Evolutionary conservation across 345 rosid genomes (phyloP), one percentile per base, ranked within the genome.

Genomic region (Lepidium africanum): DNA sequence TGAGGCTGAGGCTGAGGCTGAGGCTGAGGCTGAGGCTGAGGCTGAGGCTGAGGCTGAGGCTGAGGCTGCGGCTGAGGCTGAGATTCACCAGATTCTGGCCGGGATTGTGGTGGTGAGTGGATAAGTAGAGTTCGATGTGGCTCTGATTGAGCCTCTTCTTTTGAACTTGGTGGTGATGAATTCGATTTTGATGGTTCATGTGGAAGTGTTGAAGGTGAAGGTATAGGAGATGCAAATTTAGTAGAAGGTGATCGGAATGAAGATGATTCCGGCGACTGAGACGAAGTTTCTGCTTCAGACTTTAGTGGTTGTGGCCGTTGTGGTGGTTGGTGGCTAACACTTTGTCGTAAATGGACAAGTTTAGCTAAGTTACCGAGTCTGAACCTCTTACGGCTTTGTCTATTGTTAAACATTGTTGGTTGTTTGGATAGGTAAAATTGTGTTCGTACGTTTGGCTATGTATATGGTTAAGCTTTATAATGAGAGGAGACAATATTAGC

Each of bases 341-440:
- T 74, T 53, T 74, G 78, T 7, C 78, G 69, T 61, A 67, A 8
- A 0, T 74, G 73, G 45, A 74, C 78, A 51, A 74, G 69, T 42
- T 63, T 74, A 52, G 78, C 78, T 30, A 74, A 60, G 68, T 74
- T 74, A 1, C 73, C 78, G 5, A 74, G 69, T 57, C 69, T 63
- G 45, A 74, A 74, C 19, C 78, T 67, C 64, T 64, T 58, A 10
- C 73, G 73, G 53, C 69, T 46, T 12, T 74, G 78, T 38, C 58
- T 63, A 38, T 74, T 74, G 39, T 61, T 74, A 55, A 60, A 60
- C 77, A 74, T 73, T 40, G 21, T 49, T 48, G 50, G 27, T 56
- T 30, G 6, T 10, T 30, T 45, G 68, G 49, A 32, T 56, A 17
- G 7, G 23, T 40, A n/a, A 9, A 63, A 37, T 21, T 33, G 39